Percentiles rank a stretch among this genome's conserved stretches.
phyloP scores from a whole-genome alignment of 176 grass and related monocot species.

The Musa acuminata region DNA sequence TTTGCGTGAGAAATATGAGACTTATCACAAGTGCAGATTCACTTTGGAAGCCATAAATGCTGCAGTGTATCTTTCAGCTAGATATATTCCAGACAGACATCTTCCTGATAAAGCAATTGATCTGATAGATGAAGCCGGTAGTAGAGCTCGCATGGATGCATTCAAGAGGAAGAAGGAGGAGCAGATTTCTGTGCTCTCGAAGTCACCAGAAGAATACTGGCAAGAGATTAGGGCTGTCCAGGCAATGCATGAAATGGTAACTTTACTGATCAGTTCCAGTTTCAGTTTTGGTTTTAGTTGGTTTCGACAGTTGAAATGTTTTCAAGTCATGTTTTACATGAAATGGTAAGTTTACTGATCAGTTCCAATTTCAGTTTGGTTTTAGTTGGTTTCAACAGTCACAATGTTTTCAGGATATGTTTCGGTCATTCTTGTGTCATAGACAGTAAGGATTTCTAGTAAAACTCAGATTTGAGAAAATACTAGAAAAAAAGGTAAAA shows the following conservation, averaged over 20 bases:
- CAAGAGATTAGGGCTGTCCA: constrained; percentile 93
- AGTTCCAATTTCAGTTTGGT: neutral
- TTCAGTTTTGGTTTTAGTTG: neutral
- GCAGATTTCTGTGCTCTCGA: constrained; percentile 58
- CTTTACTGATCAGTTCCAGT: constrained; percentile 1
- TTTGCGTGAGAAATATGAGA: constrained; percentile 75
- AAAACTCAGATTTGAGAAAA: too few relatives aligned
- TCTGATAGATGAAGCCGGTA: constrained; percentile 97
- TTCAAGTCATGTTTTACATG: constrained; percentile 21
- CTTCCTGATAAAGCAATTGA: constrained; percentile 99
- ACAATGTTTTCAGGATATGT: too few relatives aligned
- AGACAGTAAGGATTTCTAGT: too few relatives aligned
- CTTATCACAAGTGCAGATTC: constrained; percentile 84
- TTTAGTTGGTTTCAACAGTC: neutral
- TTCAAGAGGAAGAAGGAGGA: constrained; percentile 90
- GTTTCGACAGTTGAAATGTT: too few relatives aligned
- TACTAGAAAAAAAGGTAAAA: neutral
- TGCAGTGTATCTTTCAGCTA: constrained; percentile 85
- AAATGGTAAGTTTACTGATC: constrained; percentile 43
- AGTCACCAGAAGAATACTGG: constrained; percentile 92
- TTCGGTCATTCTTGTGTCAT: too few relatives aligned
- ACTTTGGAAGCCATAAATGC: constrained; percentile 76
- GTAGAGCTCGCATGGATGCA: constrained; percentile 73
- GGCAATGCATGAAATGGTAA: constrained; percentile 83
- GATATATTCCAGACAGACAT: constrained; percentile 91